Evolutionary conservation across 805 yeast genomes (phyloP).

Genomic region (Teunomyces lycoperdinae): DNA sequence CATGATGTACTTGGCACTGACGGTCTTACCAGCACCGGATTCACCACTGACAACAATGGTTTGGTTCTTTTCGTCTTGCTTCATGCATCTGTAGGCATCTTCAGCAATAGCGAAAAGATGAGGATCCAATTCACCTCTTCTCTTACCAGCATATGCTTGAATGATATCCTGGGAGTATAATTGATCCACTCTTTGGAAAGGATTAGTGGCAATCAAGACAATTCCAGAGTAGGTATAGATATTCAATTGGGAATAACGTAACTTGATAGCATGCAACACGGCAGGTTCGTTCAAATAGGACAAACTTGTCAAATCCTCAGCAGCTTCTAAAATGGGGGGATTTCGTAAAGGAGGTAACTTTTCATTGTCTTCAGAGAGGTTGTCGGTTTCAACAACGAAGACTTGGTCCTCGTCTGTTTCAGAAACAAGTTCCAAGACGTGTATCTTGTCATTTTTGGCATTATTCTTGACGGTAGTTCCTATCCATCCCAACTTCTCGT

Average conservation of each 20-base stretch:
- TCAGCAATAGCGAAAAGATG: slow-evolving; percentile 97
- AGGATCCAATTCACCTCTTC: slow-evolving; percentile 94
- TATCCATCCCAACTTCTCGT: slow-evolving; percentile 69
- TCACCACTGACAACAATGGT: slow-evolving; percentile 97
- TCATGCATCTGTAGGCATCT: slow-evolving; percentile 95
- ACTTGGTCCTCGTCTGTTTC: slow-evolving; percentile 46
- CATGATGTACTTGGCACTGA: slow-evolving; percentile 95
- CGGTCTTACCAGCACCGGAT: slow-evolving; percentile 98
- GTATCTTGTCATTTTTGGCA: slow-evolving; percentile 34
- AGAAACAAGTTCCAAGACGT: slow-evolving; percentile 49
- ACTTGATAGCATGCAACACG: slow-evolving; percentile 87
- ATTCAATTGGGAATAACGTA: slow-evolving; percentile 83
- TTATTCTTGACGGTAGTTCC: slow-evolving; percentile 58
- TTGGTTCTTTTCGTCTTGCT: slow-evolving; percentile 78
- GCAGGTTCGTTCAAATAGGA: slow-evolving; percentile 96
- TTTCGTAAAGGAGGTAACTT: slow-evolving; percentile 80
- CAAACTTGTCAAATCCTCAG: slow-evolving; percentile 89
- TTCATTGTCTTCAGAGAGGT: slow-evolving; percentile 50
- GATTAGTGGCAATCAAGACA: slow-evolving; percentile 93
- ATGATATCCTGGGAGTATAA: slow-evolving; percentile 88
- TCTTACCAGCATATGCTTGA: slow-evolving; percentile 90
- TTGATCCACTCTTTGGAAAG: slow-evolving; percentile 89
- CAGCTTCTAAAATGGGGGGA: slow-evolving; percentile 88
- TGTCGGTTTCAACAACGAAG: slow-evolving; percentile 47
- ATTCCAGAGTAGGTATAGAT: slow-evolving; percentile 97